These are phyloP conservation scores for Backusella luteola DNA, from an alignment of 192 early-diverging fungal species.

Conservation along the genomic window DNA sequence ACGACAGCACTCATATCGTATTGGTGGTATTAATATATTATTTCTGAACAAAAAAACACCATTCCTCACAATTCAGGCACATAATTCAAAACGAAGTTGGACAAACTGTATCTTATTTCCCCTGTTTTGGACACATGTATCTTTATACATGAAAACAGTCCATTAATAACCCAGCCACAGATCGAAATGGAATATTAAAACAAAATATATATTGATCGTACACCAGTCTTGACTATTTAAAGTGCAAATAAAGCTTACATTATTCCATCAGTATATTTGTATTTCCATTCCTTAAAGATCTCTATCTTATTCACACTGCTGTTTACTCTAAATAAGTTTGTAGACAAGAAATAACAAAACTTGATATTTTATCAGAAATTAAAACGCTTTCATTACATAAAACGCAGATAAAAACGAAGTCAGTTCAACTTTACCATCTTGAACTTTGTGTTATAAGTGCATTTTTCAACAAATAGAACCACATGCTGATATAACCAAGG, in stretches of 20 bases:
- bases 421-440: too few species aligned
- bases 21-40: background rate
- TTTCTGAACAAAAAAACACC: background rate
- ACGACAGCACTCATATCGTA: too few species aligned
- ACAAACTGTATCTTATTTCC: background rate
- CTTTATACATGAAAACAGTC: background rate
- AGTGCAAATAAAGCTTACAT: background rate
- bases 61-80: slow-evolving; percentile 4
- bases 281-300: too few species aligned
- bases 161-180: background rate
- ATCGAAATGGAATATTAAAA: background rate
- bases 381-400: too few species aligned
- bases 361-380: too few species aligned
- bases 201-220: background rate
- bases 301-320: too few species aligned
- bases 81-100: background rate
- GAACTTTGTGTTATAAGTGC: too few species aligned
- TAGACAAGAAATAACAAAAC: too few species aligned
- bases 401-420: too few species aligned
- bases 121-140: background rate
- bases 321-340: too few species aligned
- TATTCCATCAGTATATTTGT: background rate
- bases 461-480: too few species aligned
- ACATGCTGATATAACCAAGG: too few species aligned
- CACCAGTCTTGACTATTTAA: background rate